Conservation (phyloP, 192 early-diverging fungal species). For the Backusella tarrabulga region DNA sequence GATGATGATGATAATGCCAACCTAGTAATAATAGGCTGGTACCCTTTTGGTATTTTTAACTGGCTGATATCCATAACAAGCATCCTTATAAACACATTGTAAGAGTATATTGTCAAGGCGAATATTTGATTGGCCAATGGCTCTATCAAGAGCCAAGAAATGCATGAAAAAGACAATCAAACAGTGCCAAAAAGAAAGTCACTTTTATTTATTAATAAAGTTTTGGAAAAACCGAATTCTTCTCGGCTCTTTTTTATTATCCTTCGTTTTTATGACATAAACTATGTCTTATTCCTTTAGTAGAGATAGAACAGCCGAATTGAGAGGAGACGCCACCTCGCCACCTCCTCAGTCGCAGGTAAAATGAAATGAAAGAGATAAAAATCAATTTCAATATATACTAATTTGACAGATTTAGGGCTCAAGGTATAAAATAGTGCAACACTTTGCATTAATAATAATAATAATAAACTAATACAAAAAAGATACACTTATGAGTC, state of each 20-base stretch:
- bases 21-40: too few species aligned
- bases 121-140: too few species aligned
- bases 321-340: background rate
- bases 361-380: background rate
- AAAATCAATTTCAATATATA: background rate
- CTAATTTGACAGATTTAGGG: slow-evolving; percentile 7
- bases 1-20: too few species aligned
- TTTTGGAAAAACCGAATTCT: background rate
- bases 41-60: too few species aligned
- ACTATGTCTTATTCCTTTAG: slow-evolving; percentile 25
- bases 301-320: slow-evolving; percentile 28
- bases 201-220: background rate
- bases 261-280: background rate
- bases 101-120: too few species aligned
- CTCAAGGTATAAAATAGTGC: background rate
- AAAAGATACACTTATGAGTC: background rate
- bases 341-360: background rate
- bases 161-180: too few species aligned
- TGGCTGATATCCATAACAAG: too few species aligned
- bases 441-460: background rate
- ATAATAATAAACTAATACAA: background rate
- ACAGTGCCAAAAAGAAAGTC: background rate
- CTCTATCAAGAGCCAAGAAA: too few species aligned
- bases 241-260: background rate
- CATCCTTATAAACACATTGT: too few species aligned